A percentile compares a stretch with the other conserved stretches of the same genome.
Conservation (phyloP, 2,329 filamentous ascomycete species). For the Fusarium duplospermum region DNA sequence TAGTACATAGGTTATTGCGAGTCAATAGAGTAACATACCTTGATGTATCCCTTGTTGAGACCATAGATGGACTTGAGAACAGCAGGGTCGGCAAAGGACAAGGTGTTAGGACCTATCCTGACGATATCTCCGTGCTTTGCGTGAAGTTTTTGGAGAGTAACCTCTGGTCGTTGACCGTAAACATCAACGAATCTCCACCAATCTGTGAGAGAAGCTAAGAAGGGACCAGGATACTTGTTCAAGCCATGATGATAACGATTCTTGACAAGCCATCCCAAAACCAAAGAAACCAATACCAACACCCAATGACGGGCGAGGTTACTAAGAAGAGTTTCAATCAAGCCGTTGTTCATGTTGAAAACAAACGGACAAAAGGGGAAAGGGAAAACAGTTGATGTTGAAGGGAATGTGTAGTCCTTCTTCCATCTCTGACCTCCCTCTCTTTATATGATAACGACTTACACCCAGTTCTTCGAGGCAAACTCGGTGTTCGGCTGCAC, state of each 20-base stretch:
- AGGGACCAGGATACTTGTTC: slow-evolving; percentile 78
- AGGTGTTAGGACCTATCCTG: slow-evolving; percentile 76
- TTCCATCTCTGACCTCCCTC: background rate
- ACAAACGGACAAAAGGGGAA: background rate
- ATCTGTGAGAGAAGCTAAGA: slow-evolving; percentile 72
- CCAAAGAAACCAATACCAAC: slow-evolving; percentile 14
- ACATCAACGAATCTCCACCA: slow-evolving; percentile 82
- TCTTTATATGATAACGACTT: slow-evolving; percentile 33
- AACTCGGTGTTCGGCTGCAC: slow-evolving; percentile 23
- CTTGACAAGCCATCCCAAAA: slow-evolving; percentile 24
- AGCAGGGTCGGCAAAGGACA: slow-evolving; percentile 80
- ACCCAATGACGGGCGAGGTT: slow-evolving; percentile 37
- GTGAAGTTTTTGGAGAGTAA: slow-evolving; percentile 75
- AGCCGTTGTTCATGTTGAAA: slow-evolving; percentile 41
- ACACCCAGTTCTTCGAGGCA: slow-evolving; percentile 8
- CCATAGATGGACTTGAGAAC: slow-evolving; percentile 84
- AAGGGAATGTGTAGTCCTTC: background rate
- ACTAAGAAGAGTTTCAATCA: slow-evolving; percentile 33
- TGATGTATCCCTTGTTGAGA: slow-evolving; percentile 82
- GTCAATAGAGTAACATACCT: slow-evolving; percentile 60
- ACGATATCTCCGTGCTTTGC: slow-evolving; percentile 79
- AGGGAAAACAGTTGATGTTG: background rate
- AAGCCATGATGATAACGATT: slow-evolving; percentile 64
- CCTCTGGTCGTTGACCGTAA: slow-evolving; percentile 71
- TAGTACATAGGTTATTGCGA: slow-evolving; percentile 62